These are phyloP conservation scores for Periglandula ipomoeae DNA, from an alignment of 2,329 filamentous ascomycete genomes.

Conservation along the genomic window DNA sequence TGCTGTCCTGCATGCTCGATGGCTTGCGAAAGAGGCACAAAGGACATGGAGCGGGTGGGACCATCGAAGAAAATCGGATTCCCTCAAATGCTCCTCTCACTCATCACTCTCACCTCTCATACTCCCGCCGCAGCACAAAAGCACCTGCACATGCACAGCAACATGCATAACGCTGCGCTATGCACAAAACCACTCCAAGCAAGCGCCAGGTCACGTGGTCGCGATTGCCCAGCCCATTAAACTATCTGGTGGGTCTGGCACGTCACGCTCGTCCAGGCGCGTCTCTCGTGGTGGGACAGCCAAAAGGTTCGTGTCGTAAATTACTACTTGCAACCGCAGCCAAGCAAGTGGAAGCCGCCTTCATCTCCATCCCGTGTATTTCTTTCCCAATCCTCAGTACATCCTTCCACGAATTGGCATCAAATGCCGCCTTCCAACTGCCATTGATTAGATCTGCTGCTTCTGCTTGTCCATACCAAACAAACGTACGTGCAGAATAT, in stretches of 20 bases:
- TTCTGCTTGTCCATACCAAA: not conserved
- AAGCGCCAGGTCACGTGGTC: constrained; percentile 22
- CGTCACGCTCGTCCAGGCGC: constrained; percentile 27
- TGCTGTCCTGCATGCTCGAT: no score
- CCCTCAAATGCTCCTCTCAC: not conserved
- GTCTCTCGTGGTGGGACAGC: constrained; percentile 14
- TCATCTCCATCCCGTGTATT: not conserved
- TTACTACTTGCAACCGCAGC: not conserved
- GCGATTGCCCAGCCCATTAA: constrained; percentile 10
- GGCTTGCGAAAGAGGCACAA: no score
- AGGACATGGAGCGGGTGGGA: no score
- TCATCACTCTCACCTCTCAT: no score
- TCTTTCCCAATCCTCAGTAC: not conserved
- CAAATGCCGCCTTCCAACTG: not conserved
- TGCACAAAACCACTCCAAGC: not conserved
- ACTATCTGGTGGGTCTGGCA: constrained; percentile 22
- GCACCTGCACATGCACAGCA: not conserved
- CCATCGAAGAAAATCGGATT: not conserved
- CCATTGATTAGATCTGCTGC: not conserved
- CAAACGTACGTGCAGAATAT: not conserved
- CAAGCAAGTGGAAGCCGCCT: not conserved
- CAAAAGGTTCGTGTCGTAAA: not conserved
- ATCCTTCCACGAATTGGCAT: not conserved
- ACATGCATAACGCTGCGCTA: not conserved
- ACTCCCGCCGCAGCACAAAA: no score